Evolutionary conservation across 208 protist genomes (phyloP), one percentile per base, ranked within the genome.

Genomic region (Wallacemonas sp.): DNA sequence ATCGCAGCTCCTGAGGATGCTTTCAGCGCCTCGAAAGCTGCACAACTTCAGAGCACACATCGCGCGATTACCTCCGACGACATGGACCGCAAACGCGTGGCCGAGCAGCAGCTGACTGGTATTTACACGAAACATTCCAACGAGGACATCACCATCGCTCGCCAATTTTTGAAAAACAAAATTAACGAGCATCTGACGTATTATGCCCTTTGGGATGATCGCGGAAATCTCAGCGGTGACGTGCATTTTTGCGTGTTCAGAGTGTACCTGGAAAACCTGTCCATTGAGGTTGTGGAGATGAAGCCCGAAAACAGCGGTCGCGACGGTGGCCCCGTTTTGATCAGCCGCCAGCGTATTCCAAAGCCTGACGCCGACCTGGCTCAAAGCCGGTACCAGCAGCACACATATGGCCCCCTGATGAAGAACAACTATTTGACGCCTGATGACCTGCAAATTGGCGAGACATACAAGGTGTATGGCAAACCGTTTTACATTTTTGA

Each of bases 141-240:
- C 11, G 88, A 95, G 47, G 89, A 94, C 62, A 85, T 95, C 47
- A 68, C 84, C 27, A 80, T 85, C 22, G 86, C 91, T 15, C 80
- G 91, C 56, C 86, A 95, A 51, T 97, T 95, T 70, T 70, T 93
- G 38, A 88, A 88, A 64, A 83, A 94, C 56, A 72, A 51, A n/a
- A 93, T 94, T 39, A 95, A 95, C 71, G 86, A 88, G 41, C 89
- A 95, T 31, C 75, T 97, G 19, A 86, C 84, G 1, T 97, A 90
- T 51, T 36, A 84, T 19, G 89, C 89, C n/a, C 63, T 95, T 24
- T 97, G 91, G 91, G 91, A 97, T 71, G 91, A 97, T 66, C 83
- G 91, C 38, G 83, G 79, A 53, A 90, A 70, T 59, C 36, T 90
- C 28, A 88, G 80, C 47, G 91, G 91, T 3, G 91, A 97, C 67